A percentile compares a stretch with the other conserved stretches of the same genome.
phyloP scores from a whole-genome alignment of 768 basidiomycete species.

The Rhizopogon rudus region DNA sequence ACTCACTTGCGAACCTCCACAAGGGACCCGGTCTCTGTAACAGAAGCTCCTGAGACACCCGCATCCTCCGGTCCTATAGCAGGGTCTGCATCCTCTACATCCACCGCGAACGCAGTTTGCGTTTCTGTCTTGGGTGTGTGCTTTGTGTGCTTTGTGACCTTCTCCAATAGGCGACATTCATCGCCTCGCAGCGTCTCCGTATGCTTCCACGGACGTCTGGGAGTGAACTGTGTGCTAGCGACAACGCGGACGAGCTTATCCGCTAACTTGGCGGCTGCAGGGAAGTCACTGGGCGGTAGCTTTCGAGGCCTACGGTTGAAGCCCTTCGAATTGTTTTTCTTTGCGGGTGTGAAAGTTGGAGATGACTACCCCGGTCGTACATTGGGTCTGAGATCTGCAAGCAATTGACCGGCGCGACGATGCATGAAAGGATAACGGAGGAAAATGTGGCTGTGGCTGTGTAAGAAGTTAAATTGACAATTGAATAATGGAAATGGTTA shows the following conservation, averaged over 20 bases:
- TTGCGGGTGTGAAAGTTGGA: background rate
- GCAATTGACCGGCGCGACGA: slow-evolving; percentile 15
- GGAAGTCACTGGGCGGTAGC: background rate
- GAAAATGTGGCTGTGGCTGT: slow-evolving; percentile 26
- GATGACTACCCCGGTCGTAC: slow-evolving; percentile 9
- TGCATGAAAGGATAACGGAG: slow-evolving; percentile 24
- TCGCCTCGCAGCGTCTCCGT: slow-evolving; percentile 31
- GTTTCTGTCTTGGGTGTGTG: slow-evolving; percentile 4
- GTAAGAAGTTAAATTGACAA: background rate
- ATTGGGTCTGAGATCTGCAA: slow-evolving; percentile 15
- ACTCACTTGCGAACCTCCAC: slow-evolving; percentile 49
- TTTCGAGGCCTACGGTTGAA: background rate
- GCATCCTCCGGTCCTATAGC: slow-evolving; percentile 7
- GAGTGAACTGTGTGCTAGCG: slow-evolving; percentile 19
- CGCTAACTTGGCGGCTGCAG: slow-evolving; percentile 14
- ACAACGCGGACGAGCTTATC: slow-evolving; percentile 31
- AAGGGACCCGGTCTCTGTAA: slow-evolving; percentile 40
- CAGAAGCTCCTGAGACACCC: slow-evolving; percentile 5
- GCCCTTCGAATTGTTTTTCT: background rate
- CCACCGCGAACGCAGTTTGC: slow-evolving; percentile 19
- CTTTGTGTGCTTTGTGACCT: slow-evolving; percentile 4
- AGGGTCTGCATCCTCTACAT: slow-evolving; percentile 11
- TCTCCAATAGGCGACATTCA: slow-evolving; percentile 32
- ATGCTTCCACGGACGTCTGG: slow-evolving; percentile 32
- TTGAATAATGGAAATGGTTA: too few relatives aligned